These are phyloP conservation scores for Yarrowia keelungensis DNA, from an alignment of 805 yeast species.

Conservation along the genomic window DNA sequence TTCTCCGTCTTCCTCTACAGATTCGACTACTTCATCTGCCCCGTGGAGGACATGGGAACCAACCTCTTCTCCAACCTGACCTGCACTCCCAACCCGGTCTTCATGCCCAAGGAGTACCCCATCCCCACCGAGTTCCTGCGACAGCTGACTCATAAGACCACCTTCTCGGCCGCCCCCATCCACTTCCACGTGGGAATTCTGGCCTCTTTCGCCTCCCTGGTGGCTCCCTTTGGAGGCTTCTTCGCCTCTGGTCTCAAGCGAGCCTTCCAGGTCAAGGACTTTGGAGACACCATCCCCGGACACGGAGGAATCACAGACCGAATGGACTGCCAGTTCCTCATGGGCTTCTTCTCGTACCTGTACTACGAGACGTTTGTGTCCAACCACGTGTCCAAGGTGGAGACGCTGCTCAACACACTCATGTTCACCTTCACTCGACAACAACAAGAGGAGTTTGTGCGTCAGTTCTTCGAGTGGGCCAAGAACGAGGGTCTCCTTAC, in stretches of 20 bases:
- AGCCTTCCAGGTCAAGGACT: constrained; percentile 94
- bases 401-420: constrained; percentile 75
- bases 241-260: constrained; percentile 97
- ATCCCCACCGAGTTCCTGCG: constrained; percentile 70
- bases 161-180: constrained; percentile 77
- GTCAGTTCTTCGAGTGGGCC: constrained; percentile 56
- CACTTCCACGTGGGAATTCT: constrained; percentile 85
- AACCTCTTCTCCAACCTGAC: constrained; percentile 66
- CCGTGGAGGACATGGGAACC: constrained; percentile 65
- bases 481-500: constrained; percentile 24
- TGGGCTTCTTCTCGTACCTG: constrained; percentile 94
- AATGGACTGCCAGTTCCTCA: constrained; percentile 95
- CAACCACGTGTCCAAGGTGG: constrained; percentile 63
- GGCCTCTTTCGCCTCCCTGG: constrained; percentile 93
- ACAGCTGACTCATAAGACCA: constrained; percentile 56
- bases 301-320: constrained; percentile 98
- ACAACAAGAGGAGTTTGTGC: constrained; percentile 69
- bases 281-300: constrained; percentile 98
- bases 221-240: constrained; percentile 99
- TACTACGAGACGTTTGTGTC: constrained; percentile 93
- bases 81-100: constrained; percentile 91
- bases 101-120: constrained; percentile 76
- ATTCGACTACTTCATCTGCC: constrained; percentile 83
- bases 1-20: constrained; percentile 69
- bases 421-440: constrained; percentile 70